Evolutionary conservation across 108 stramenopile species (phyloP).

Genomic region (Hondaea fermentalgiana): DNA sequence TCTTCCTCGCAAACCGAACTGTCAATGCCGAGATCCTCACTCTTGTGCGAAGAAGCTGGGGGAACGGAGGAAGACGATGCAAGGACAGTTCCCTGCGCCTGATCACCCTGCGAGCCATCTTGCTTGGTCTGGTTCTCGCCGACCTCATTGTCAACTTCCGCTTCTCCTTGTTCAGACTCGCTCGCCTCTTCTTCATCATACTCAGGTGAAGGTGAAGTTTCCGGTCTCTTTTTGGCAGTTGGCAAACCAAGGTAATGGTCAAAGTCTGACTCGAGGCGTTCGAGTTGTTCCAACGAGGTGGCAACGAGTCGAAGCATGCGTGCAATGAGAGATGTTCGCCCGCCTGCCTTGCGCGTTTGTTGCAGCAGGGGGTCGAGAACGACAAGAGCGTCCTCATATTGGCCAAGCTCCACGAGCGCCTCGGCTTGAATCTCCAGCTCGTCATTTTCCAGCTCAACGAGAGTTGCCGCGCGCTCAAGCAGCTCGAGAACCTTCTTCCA

Average conservation of each 20-base stretch:
- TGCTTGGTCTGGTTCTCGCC: too few species aligned
- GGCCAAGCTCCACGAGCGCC: background rate
- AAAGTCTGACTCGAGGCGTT: background rate
- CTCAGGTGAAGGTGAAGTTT: background rate
- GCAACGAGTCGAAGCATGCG: background rate
- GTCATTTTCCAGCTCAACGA: background rate
- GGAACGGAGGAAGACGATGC: too few species aligned
- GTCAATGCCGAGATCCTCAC: too few species aligned
- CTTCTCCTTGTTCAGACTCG: background rate
- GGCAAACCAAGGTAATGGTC: background rate
- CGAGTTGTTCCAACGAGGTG: background rate
- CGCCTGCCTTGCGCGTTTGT: background rate
- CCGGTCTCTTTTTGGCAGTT: too few species aligned
- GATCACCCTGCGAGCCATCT: too few species aligned
- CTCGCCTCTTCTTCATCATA: background rate
- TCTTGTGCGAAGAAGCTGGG: too few species aligned
- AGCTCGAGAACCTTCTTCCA: background rate
- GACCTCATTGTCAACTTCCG: too few species aligned
- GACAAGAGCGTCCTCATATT: background rate
- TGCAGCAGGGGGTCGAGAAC: background rate
- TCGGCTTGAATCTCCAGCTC: background rate
- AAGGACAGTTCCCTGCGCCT: too few species aligned
- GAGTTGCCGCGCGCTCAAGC: background rate
- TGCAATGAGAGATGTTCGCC: background rate
- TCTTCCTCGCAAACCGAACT: too few species aligned